Conservation (phyloP, 768 basidiomycete genomes). For the Kwoniella sp. region DNA sequence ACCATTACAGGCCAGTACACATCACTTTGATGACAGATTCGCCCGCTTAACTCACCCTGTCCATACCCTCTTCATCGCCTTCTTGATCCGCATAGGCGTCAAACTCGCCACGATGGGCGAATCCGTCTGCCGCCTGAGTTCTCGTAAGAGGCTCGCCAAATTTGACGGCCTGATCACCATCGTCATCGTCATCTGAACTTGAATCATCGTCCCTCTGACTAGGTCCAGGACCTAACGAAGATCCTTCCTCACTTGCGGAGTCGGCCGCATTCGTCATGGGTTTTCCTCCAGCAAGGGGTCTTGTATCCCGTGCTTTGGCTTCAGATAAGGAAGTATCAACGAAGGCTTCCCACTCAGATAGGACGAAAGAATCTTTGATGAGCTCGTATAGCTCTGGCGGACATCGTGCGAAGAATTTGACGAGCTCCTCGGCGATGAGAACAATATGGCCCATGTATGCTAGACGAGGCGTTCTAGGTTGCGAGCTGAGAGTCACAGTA, state of each 20-base stretch:
- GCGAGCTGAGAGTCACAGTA: conserved; percentile 63
- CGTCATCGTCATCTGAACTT: conserved; percentile 39
- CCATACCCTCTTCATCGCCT: conserved; percentile 30
- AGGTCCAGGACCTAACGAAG: not conserved
- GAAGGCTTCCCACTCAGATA: conserved; percentile 84
- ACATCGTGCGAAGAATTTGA: conserved; percentile 83
- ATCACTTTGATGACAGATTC: too few species aligned
- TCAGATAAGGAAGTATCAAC: conserved; percentile 82
- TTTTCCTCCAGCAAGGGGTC: conserved; percentile 71
- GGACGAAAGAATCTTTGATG: conserved; percentile 70
- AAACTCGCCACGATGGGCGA: conserved; percentile 26
- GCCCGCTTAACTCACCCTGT: conserved; percentile 30
- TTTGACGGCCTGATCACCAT: conserved; percentile 26
- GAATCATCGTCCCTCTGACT: conserved; percentile 28
- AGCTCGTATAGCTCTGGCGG: conserved; percentile 72
- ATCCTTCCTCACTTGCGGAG: conserved; percentile 1
- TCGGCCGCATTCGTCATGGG: conserved; percentile 19
- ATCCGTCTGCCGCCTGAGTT: conserved; percentile 39
- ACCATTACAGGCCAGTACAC: too few species aligned
- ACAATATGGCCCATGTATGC: conserved; percentile 98
- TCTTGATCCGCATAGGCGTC: conserved; percentile 17
- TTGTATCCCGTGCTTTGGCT: conserved; percentile 77
- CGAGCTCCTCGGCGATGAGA: conserved; percentile 91
- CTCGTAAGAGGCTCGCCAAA: conserved; percentile 49
- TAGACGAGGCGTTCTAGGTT: conserved; percentile 63